phyloP scores from a whole-genome alignment of 2,329 filamentous ascomycete species.

The Fusarium luffae region DNA sequence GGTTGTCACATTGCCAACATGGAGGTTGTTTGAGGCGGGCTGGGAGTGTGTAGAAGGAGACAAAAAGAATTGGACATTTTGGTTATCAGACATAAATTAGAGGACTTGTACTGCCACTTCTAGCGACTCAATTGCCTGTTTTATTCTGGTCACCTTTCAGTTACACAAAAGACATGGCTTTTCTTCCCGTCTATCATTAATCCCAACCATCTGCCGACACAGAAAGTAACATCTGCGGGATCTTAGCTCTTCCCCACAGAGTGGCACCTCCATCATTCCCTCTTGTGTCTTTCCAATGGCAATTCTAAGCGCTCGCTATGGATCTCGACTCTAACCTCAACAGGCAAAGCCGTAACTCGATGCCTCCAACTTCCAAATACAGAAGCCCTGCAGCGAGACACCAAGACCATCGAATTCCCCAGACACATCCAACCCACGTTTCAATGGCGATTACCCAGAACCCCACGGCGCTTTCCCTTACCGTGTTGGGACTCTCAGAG shows the following conservation, averaged over 20 bases:
- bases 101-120: neutral
- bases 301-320: slow-evolving; percentile 26
- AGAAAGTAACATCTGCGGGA: no score
- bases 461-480: slow-evolving; percentile 23
- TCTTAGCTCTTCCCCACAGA: neutral
- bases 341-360: neutral
- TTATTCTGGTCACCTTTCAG: neutral
- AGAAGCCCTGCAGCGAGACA: neutral
- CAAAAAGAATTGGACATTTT: neutral
- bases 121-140: neutral
- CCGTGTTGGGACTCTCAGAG: neutral
- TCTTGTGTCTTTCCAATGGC: neutral
- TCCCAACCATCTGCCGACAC: neutral
- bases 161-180: neutral
- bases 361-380: slow-evolving; percentile 33
- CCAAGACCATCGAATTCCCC: neutral
- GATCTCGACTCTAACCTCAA: neutral
- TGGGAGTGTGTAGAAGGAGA: neutral
- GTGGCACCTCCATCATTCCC: neutral
- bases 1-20: slow-evolving; percentile 4
- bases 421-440: slow-evolving; percentile 8
- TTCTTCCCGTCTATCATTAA: neutral
- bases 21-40: neutral
- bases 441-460: neutral
- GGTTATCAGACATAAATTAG: neutral